Evolutionary conservation across 306 rosid species (phyloP).

Genomic region (Parietaria judaica): DNA sequence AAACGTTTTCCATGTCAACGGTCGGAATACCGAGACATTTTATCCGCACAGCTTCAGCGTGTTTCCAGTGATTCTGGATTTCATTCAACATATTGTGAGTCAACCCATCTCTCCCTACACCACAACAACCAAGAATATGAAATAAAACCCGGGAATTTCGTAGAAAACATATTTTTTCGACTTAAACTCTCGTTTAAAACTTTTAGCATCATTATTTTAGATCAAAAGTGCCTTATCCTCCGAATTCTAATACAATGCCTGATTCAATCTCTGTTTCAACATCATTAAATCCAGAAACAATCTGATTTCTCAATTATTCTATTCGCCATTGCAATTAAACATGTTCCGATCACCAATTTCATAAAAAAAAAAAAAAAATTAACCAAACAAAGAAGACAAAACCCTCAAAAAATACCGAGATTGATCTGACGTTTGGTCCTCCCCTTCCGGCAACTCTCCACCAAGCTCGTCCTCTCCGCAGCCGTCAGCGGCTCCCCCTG

Average conservation of each 20-base stretch:
- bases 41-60: constrained; percentile 73
- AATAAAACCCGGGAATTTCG: too few species aligned
- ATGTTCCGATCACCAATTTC: too few species aligned
- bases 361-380: too few species aligned
- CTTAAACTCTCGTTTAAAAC: too few species aligned
- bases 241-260: too few species aligned
- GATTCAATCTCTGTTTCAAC: too few species aligned
- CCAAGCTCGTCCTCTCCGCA: constrained; percentile 64
- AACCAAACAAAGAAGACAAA: background rate
- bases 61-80: constrained; percentile 79
- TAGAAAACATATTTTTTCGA: too few species aligned
- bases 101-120: constrained; percentile 87
- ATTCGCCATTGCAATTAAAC: too few species aligned
- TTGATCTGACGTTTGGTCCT: constrained; percentile 74
- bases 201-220: too few species aligned
- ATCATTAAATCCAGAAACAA: too few species aligned
- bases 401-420: constrained; percentile 41
- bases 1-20: constrained; percentile 85
- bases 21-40: constrained; percentile 90
- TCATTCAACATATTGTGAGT: constrained; percentile 90
- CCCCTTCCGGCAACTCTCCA: constrained; percentile 46
- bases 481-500: constrained; percentile 53
- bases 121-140: background rate
- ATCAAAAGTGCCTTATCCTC: too few species aligned
- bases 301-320: too few species aligned